Percentiles rank a stretch among this genome's conserved stretches.
Evolutionary conservation across 805 yeast species (phyloP).

Genomic region (Kodamaea fukazawae): DNA sequence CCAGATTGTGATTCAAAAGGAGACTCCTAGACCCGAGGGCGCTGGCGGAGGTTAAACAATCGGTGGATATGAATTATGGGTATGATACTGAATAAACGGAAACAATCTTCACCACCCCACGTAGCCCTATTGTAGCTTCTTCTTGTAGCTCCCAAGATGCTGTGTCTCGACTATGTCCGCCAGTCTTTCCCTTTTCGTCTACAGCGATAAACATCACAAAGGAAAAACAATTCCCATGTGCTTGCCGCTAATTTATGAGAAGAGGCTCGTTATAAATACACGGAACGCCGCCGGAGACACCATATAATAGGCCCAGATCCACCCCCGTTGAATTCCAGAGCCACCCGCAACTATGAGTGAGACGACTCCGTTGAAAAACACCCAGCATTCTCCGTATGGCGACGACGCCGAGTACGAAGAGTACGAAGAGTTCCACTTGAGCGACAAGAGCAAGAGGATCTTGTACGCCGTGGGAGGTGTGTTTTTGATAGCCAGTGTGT

Average conservation of each 20-base stretch:
- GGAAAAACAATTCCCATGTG: no score
- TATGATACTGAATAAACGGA: background rate
- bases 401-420: conserved; percentile 18
- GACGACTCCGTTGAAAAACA: conserved; percentile 12
- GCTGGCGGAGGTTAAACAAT: conserved; percentile 41
- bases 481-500: conserved; percentile 18
- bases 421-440: conserved; percentile 13
- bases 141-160: no score
- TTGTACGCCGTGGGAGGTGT: conserved; percentile 14
- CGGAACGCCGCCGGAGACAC: no score
- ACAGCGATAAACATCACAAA: no score
- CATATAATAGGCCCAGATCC: no score
- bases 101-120: no score
- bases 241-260: no score
- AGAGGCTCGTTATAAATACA: no score
- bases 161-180: no score
- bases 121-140: no score
- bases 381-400: conserved; percentile 7
- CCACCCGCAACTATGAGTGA: conserved; percentile 13
- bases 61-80: background rate
- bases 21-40: conserved; percentile 45
- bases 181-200: no score
- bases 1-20: conserved; percentile 63
- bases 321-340: no score
- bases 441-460: conserved; percentile 14